Base-by-base conservation (phyloP, 768 basidiomycete genomes). In the Suillus subalutaceus region DNA sequence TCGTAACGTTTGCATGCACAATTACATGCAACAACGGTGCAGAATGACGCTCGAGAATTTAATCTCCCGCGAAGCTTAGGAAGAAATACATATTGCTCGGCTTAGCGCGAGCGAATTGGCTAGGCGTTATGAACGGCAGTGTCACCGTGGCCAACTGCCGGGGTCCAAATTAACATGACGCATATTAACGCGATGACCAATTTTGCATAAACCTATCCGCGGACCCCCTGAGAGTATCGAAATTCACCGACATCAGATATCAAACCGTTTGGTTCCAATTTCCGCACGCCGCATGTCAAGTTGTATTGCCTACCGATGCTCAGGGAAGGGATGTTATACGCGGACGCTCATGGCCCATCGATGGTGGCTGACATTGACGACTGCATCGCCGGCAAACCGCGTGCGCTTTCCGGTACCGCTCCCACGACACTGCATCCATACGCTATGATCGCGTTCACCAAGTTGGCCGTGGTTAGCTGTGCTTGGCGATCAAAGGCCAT, bases 401-500 rank as follows among this genome's bases (percentile, higher is more conserved):
- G 26, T 6, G 7, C 4, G 38, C n/a, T 38, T 26, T 16, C 40
- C 58, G 59, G 59, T 32, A 30, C 59, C 30, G 26, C 40, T 60
- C 30, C 37, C 57, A 60, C 40, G 26, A 26, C 40, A 43, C 26
- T 30, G 55, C 32, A 56, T 12, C 35, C 1, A 35, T 55, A 56
- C 6, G 53, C 6, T n/a, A 37, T 35, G 55, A 56, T n/a, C 20
- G 55, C 52, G 2, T 16, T 32, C 8, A 20, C 32, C 18, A 12
- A 37, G 12, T 56, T 37, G 20, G 26, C 40, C 40, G 26, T 41
- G 40, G 26, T 59, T 26, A 12, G 58, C 58, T 41, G 40, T 59
- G 40, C 26, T 59, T 59, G 58, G 26, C 16, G 8, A 59, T 60
- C 59, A 30, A 43, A 60, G 18, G 12, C 53, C 32, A 32, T 59